These are phyloP conservation scores for Dendrobium chrysotoxum DNA, from an alignment of 106 monocot species.

Conservation along the genomic window DNA sequence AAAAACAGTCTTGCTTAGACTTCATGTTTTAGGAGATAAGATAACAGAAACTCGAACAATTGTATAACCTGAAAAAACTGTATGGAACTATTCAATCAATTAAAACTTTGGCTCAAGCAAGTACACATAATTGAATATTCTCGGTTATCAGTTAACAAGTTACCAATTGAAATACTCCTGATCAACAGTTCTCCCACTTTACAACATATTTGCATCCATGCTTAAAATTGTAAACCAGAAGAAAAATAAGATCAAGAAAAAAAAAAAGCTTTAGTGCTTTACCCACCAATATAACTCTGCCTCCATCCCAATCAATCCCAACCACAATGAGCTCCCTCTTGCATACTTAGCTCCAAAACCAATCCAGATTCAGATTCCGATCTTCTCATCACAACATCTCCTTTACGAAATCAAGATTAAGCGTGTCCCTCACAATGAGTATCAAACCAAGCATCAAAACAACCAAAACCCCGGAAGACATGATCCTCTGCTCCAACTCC, in stretches of 20 bases:
- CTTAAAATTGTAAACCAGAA: not conserved
- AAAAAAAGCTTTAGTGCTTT: not conserved
- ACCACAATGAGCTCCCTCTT: not conserved
- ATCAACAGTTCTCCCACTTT: not conserved
- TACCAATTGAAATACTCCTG: not conserved
- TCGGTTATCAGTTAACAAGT: not conserved
- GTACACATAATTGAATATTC: not conserved
- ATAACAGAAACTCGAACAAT: not conserved
- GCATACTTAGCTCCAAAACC: too few species aligned
- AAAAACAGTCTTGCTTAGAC: too few species aligned
- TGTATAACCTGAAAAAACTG: not conserved
- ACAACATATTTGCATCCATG: not conserved
- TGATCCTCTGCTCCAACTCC: constrained; percentile 92
- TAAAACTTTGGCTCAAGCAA: not conserved
- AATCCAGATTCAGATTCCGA: not conserved
- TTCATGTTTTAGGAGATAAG: too few species aligned
- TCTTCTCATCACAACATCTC: constrained; percentile 54
- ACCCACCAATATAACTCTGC: not conserved
- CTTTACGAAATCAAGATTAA: constrained; percentile 91
- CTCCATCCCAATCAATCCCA: not conserved
- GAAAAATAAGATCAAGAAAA: not conserved
- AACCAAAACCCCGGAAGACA: constrained; percentile 70
- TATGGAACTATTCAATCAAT: not conserved
- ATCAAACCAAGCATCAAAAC: constrained; percentile 67
- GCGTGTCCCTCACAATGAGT: constrained; percentile 83